phyloP scores from a whole-genome alignment of 2,329 filamentous ascomycete genomes.

The Zopfia rhizophila region DNA sequence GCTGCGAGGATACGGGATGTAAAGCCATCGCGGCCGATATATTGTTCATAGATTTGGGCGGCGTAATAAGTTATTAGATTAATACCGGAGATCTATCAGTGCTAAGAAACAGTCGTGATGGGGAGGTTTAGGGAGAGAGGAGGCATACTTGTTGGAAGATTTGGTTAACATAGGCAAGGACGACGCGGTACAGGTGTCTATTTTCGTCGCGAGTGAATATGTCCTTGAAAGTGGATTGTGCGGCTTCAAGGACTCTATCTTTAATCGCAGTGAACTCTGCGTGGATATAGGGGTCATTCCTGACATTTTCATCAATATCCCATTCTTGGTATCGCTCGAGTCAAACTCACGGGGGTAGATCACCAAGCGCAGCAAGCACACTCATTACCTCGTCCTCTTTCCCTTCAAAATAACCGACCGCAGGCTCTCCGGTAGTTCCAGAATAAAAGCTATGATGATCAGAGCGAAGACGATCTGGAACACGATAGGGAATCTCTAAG shows the following conservation, averaged over 20 bases:
- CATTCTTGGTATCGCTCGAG: too few relatives aligned
- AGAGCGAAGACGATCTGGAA: conserved; percentile 75
- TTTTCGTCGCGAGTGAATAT: conserved; percentile 67
- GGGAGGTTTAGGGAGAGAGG: conserved; percentile 25
- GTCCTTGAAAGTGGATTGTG: conserved; percentile 59
- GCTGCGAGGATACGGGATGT: conserved; percentile 72
- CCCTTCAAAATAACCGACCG: conserved; percentile 75
- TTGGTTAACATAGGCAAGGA: conserved; percentile 67
- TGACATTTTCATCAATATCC: background rate
- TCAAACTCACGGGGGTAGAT: background rate
- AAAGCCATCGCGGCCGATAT: conserved; percentile 9
- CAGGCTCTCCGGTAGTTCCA: conserved; percentile 77
- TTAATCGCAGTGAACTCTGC: conserved; percentile 37
- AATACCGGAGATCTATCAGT: conserved; percentile 25
- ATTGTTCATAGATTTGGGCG: conserved; percentile 15
- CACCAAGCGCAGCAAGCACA: conserved; percentile 55
- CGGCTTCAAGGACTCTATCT: conserved; percentile 25
- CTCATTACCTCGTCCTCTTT: conserved; percentile 58
- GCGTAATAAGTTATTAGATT: conserved; percentile 28
- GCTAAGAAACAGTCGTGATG: too few relatives aligned
- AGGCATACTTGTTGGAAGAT: conserved; percentile 66
- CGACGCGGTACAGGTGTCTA: conserved; percentile 65
- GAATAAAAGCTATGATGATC: conserved; percentile 65
- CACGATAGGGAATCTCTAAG: conserved; percentile 74
- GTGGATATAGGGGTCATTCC: conserved; percentile 22